Conservation (phyloP, 352 stramenopile species). For the Globisporangium nunn region DNA sequence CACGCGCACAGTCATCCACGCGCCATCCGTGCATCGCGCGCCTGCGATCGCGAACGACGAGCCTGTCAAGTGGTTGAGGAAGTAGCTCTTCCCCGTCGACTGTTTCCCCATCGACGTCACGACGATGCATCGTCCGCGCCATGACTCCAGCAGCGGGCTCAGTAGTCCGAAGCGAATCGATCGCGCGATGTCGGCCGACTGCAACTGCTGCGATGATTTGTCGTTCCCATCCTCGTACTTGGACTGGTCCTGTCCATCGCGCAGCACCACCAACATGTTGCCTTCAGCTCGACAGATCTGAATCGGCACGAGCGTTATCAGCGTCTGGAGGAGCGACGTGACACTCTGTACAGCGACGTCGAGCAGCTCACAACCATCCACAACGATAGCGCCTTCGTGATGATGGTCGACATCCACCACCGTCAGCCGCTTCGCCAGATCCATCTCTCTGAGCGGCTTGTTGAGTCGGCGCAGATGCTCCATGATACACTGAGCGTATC, state of each 20-base stretch:
- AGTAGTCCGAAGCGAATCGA: constrained; percentile 16
- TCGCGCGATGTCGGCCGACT: constrained; percentile 33
- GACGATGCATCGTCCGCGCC: constrained; percentile 12
- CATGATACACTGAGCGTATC: constrained; percentile 38
- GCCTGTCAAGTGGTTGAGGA: constrained; percentile 45
- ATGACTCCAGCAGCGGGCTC: constrained; percentile 13
- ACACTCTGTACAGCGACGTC: constrained; percentile 14
- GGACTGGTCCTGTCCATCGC: constrained; percentile 31
- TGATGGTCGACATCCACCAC: constrained; percentile 7
- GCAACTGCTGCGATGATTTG: constrained; percentile 17
- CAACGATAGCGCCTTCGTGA: not conserved
- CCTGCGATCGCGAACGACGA: not conserved
- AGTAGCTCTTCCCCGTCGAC: constrained; percentile 77
- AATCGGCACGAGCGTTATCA: constrained; percentile 64
- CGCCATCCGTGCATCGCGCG: no score
- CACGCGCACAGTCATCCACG: no score
- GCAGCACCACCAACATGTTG: constrained; percentile 50
- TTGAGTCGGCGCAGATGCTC: constrained; percentile 41
- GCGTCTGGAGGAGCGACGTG: constrained; percentile 22
- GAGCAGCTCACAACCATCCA: no score
- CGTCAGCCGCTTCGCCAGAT: constrained; percentile 13
- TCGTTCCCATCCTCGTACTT: constrained; percentile 13
- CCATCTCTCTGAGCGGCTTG: constrained; percentile 40
- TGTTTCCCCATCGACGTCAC: constrained; percentile 25
- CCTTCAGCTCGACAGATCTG: constrained; percentile 63